Conservation (phyloP, 169 alveolate species). For the Babesia bigemina region DNA sequence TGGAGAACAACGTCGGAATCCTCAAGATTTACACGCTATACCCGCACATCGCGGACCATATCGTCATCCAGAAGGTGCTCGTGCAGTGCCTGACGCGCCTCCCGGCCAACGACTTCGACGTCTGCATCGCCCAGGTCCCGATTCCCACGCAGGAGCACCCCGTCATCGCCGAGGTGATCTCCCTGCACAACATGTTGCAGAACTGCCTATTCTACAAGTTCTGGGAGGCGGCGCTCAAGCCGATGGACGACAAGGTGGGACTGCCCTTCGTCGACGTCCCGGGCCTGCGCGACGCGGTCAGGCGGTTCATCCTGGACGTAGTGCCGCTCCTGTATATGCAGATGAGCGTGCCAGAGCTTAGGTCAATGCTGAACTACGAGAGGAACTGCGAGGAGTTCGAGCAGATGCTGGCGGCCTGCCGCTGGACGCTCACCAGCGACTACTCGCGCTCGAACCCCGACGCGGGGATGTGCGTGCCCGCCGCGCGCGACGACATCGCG, state of each 20-base stretch:
- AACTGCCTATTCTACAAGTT: conserved; percentile 50
- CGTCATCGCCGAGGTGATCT: conserved; percentile 34
- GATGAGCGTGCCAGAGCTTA: conserved; percentile 56
- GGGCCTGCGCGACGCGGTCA: conserved; percentile 44
- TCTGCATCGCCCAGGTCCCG: conserved; percentile 66
- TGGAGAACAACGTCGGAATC: conserved; percentile 59
- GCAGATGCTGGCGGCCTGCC: conserved; percentile 29
- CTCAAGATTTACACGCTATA: conserved; percentile 55
- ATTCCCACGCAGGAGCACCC: conserved; percentile 49
- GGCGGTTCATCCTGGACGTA: conserved; percentile 57
- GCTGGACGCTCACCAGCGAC: conserved; percentile 45
- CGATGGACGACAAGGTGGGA: conserved; percentile 4
- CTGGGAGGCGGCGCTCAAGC: conserved; percentile 54
- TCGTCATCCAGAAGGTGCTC: conserved; percentile 58
- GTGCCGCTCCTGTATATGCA: conserved; percentile 59
- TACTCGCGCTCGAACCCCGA: conserved; percentile 35
- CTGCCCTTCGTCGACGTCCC: conserved; percentile 51
- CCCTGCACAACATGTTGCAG: conserved; percentile 58
- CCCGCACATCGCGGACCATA: conserved; percentile 34
- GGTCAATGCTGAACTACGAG: conserved; percentile 27
- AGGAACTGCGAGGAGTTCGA: conserved; percentile 59
- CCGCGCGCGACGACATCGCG: conserved; percentile 36
- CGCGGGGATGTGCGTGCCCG: conserved; percentile 41
- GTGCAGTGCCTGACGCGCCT: conserved; percentile 50
- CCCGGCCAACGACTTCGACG: conserved; percentile 62